phyloP scores from a whole-genome alignment of 208 protist species.

The Trypanosoma mega region DNA sequence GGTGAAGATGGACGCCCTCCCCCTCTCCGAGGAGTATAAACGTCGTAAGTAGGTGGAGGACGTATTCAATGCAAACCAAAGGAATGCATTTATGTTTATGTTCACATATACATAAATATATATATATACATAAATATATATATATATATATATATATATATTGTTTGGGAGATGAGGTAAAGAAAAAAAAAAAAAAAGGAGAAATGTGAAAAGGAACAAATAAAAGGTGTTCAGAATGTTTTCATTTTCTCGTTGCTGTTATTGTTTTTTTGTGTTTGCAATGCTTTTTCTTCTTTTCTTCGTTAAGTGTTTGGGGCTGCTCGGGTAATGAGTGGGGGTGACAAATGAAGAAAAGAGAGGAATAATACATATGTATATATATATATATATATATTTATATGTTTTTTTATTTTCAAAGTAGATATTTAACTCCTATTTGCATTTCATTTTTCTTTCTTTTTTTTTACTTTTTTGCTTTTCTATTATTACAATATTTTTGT shows the following conservation, averaged over 20 bases:
- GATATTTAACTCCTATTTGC: background rate
- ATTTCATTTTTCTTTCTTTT: conserved; percentile 1
- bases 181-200: conserved; percentile 25
- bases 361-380: conserved; percentile 5
- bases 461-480: conserved; percentile 17
- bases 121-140: conserved; percentile 12
- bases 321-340: background rate
- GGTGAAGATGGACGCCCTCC: conserved; percentile 76
- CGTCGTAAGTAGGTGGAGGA: conserved; percentile 35
- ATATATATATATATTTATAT: conserved; percentile 10
- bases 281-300: conserved; percentile 5
- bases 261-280: background rate
- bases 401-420: conserved; percentile 7
- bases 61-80: conserved; percentile 2
- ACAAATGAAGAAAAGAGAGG: too few relatives aligned
- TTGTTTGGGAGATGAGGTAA: background rate
- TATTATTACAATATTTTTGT: conserved; percentile 22
- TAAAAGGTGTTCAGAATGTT: conserved; percentile 9
- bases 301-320: conserved; percentile 10
- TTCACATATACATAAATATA: conserved; percentile 2
- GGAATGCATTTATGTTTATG: background rate
- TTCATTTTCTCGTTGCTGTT: conserved; percentile 20
- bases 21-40: conserved; percentile 59
- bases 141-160: conserved; percentile 1
- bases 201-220: background rate